Base-by-base conservation (phyloP, 2,329 filamentous ascomycete genomes). In the Fusarium goolgardi region DNA sequence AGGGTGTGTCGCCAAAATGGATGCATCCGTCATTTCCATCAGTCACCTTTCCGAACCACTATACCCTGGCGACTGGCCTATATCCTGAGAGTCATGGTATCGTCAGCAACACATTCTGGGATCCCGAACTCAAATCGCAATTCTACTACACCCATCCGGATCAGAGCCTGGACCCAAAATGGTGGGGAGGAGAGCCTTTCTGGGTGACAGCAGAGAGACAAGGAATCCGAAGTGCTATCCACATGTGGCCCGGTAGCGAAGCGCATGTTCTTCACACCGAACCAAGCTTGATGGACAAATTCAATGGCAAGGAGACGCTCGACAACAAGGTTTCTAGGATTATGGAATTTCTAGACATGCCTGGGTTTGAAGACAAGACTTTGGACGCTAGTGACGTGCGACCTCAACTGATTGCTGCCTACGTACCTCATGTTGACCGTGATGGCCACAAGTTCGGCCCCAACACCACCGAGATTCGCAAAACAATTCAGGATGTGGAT, bases 241-340 rank as follows among this genome's bases (percentile, higher is more conserved):
- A 99, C 77, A 99, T 99, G 96, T 99, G 96, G 96, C 96, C 96
- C 2, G 96, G 96, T 3, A 96, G 92, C 43, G 96, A 99, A 80
- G 94, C 94, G 8, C 90, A 93, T 76, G 91, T 97, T 63, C 84
- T 88, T 15, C 83, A 85, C n/a, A 82, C 90, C 20, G 89, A 94
- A 66, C 93, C 94, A 4, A 90, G 88, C 12, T 93, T 93, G 73
- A 78, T 98, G 49, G 96, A 98, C 80, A 90, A 89, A 72, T 99
- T 87, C 81, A 95, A 97, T 71, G 90, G 88, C 11, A 86, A 90
- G 1, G 94, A 97, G 80, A 76, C 82, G 32, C 84, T 99, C 3
- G 77, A 86, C 0, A 86, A 85, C 35, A 99, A 99, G 78, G 92
- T 94, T 16, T 82, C 88, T 32, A 87, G 94, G 41, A 88, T 98